Evolutionary conservation across 1,284 basidiomycete genomes (phyloP), one percentile per base, ranked within the genome.

Genomic region (Coniophora puteana): DNA sequence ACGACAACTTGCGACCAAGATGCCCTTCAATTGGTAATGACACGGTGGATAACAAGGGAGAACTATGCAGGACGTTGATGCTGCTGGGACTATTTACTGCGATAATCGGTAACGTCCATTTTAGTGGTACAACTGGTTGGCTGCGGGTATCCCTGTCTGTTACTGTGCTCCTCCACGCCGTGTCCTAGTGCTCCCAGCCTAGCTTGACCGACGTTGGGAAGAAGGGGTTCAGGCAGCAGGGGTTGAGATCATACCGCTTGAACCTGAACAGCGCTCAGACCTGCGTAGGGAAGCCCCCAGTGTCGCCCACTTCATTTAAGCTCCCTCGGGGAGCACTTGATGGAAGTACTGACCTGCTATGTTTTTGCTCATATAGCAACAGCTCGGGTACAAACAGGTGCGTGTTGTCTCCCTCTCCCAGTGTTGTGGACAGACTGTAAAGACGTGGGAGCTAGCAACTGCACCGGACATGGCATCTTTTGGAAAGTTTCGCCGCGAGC

Each of bases 181-280:
- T n/a, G n/a, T n/a, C n/a, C n/a, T n/a, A n/a, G n/a, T n/a, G n/a
- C n/a, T 27, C 12, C 40, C 38, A 40, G 17, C 26, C 29, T 35
- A 30, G 31, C 41, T 53, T 51, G 51, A 46, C 39, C 54, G 45
- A 41, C 44, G 48, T 60, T 49, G 45, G 47, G 48, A 47, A 53
- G 51, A 51, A 49, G 43, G 52, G 51, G 47, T 46, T 43, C 41
- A 45, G 47, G 52, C 52, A 49, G 52, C 66, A 63, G 65, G 76
- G 84, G 68, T 90, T 92, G 89, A 92, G 89, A 92, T 85, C 49
- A 90, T 78, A 92, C 89, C 89, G 89, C 83, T 79, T 67, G 86
- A 89, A 91, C 89, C 86, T 91, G 89, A 88, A 77, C 85, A 89
- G 88, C 76, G 84, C 80, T 88, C 78, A 90, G 74, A 89, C 87